phyloP scores from a whole-genome alignment of 2,329 filamentous ascomycete genomes.

The Apiospora malaysiana region DNA sequence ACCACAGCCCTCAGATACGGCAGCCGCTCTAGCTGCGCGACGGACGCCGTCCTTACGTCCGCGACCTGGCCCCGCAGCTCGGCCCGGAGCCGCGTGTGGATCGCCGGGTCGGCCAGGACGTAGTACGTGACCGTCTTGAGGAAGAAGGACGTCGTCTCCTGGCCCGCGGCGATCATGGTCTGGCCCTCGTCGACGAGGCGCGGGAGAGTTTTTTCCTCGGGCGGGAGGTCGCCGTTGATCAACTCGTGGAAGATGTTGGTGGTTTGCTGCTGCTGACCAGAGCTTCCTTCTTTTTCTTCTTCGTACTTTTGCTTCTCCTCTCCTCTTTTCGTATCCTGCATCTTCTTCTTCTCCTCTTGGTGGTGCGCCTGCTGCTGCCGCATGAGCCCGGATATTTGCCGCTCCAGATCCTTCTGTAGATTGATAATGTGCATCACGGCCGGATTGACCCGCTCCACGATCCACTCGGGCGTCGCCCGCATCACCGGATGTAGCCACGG shows the following conservation, averaged over 20 bases:
- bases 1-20: conserved; percentile 24
- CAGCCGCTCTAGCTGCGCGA: background rate
- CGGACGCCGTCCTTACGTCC: background rate
- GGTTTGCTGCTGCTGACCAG: background rate
- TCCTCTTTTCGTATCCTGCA: too few relatives aligned
- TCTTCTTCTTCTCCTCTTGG: too few relatives aligned
- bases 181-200: conserved; percentile 10
- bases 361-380: too few relatives aligned
- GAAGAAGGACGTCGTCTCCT: conserved; percentile 36
- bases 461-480: background rate
- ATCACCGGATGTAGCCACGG: background rate
- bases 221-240: background rate
- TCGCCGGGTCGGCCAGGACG: conserved; percentile 2
- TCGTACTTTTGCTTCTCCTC: background rate
- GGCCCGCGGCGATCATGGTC: conserved; percentile 30
- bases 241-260: background rate
- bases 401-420: background rate
- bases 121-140: conserved; percentile 17
- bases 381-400: background rate
- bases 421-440: background rate
- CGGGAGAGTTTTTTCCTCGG: background rate
- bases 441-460: background rate
- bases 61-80: background rate
- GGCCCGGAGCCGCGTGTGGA: conserved; percentile 3
- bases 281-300: background rate